phyloP scores from a whole-genome alignment of 2,329 filamentous ascomycete genomes.

The Diaporthe citri region DNA sequence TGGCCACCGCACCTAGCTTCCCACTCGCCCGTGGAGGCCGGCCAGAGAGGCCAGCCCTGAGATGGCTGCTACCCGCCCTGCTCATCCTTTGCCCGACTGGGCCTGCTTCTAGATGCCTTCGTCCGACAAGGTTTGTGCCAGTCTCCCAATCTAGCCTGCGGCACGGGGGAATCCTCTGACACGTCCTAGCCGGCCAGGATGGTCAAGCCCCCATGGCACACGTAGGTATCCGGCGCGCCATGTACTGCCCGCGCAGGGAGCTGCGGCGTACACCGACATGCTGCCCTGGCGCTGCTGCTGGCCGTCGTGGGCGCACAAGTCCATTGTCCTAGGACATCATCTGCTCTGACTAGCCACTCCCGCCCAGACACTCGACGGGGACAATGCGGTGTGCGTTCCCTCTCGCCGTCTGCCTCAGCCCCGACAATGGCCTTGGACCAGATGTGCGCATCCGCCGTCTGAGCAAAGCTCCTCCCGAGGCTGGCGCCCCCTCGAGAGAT shows the following conservation, averaged over 20 bases:
- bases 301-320: conserved; percentile 29
- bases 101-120: conserved; percentile 29
- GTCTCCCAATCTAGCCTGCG: conserved; percentile 22
- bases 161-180: conserved; percentile 5
- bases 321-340: conserved; percentile 22
- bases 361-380: conserved; percentile 30
- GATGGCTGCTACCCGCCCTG: conserved; percentile 37
- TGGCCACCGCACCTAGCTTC: conserved; percentile 4
- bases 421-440: conserved; percentile 31
- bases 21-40: conserved; percentile 16
- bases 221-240: conserved; percentile 28
- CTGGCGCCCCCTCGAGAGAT: neutral
- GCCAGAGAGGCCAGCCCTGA: conserved; percentile 3
- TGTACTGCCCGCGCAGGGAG: conserved; percentile 27
- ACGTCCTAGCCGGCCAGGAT: conserved; percentile 6
- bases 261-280: conserved; percentile 30
- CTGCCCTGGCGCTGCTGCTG: conserved; percentile 32
- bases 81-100: conserved; percentile 28
- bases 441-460: conserved; percentile 15
- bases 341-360: conserved; percentile 20
- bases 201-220: neutral
- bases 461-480: conserved; percentile 13
- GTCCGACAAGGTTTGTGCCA: conserved; percentile 26
- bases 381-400: conserved; percentile 36
- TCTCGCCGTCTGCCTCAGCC: conserved; percentile 34